Evolutionary conservation across 2,329 filamentous ascomycete genomes (phyloP).

Genomic region (Fusarium caatingaense): DNA sequence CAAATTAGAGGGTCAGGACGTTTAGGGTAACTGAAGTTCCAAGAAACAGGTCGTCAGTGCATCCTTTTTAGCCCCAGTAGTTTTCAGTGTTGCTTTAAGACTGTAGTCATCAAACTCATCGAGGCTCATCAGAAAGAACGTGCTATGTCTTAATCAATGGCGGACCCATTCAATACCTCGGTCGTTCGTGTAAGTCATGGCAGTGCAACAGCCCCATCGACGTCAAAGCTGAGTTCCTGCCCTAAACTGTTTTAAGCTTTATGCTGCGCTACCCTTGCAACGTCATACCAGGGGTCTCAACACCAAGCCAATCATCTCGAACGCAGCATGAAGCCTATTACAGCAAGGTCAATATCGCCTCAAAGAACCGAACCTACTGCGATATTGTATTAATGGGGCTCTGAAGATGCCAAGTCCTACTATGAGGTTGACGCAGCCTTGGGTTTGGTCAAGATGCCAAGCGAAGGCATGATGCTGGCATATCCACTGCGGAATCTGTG

Average conservation of each 20-base stretch:
- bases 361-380: neutral
- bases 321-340: conserved; percentile 4
- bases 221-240: neutral
- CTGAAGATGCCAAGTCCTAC: too few relatives aligned
- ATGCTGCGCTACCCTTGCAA: conserved; percentile 15
- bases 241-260: conserved; percentile 13
- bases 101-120: neutral
- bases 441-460: neutral
- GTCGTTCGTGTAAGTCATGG: neutral
- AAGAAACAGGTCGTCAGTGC: too few relatives aligned
- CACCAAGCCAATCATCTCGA: conserved; percentile 3
- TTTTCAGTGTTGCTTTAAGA: accelerated
- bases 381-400: neutral
- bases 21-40: neutral
- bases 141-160: too few relatives aligned
- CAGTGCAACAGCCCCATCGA: neutral
- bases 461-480: neutral
- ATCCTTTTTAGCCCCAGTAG: neutral
- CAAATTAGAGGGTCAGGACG: too few relatives aligned
- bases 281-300: neutral
- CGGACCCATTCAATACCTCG: neutral
- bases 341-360: conserved; percentile 13
- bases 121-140: accelerated
- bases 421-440: neutral
- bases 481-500: conserved; percentile 1